phyloP scores from a whole-genome alignment of 768 basidiomycete genomes.

The Calocera cornea region DNA sequence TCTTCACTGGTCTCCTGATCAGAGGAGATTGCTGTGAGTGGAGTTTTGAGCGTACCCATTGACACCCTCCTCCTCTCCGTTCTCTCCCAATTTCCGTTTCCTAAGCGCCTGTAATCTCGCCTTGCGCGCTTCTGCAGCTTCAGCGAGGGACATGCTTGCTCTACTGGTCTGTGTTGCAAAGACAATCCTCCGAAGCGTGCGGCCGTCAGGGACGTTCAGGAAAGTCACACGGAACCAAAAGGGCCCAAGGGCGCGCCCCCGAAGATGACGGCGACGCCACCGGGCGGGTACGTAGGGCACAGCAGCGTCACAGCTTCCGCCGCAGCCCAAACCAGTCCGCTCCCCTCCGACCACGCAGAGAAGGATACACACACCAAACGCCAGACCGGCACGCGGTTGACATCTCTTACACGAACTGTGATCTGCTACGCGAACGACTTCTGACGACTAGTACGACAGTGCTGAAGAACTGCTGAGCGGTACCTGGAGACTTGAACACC shows the following conservation, averaged over 20 bases:
- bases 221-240: no score
- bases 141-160: slow-evolving; percentile 49
- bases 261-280: no score
- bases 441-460: no score
- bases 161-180: background rate
- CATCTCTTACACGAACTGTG: no score
- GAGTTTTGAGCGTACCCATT: slow-evolving; percentile 23
- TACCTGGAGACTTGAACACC: background rate
- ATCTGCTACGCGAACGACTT: no score
- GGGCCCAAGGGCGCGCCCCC: no score
- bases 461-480: background rate
- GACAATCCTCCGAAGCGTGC: background rate
- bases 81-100: slow-evolving; percentile 52
- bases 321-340: background rate
- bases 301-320: background rate
- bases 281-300: background rate
- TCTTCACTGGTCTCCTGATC: background rate
- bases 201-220: background rate
- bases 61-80: slow-evolving; percentile 24
- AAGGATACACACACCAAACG: background rate
- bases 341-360: background rate
- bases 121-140: slow-evolving; percentile 69
- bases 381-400: background rate
- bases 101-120: slow-evolving; percentile 64
- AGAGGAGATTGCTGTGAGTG: background rate